These are phyloP conservation scores for Claviceps citrina DNA, from an alignment of 2,329 filamentous ascomycete genomes.

Conservation along the genomic window DNA sequence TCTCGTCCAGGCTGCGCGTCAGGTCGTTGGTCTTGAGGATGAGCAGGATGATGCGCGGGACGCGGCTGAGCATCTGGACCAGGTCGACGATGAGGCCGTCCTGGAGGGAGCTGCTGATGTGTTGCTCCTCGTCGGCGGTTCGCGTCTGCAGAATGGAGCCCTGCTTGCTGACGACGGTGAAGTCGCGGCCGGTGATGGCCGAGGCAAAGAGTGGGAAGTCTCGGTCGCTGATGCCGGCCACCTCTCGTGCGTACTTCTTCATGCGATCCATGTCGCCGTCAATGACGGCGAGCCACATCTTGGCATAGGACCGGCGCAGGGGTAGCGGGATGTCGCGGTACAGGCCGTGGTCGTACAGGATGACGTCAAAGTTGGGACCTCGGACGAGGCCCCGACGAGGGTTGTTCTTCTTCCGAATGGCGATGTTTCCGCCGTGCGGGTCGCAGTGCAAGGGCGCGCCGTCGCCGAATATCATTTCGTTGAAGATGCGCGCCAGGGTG, in stretches of 20 bases:
- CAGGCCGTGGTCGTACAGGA: conserved; percentile 91
- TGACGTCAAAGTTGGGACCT: conserved; percentile 74
- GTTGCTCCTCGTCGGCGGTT: conserved; percentile 63
- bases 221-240: conserved; percentile 75
- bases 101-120: conserved; percentile 69
- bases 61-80: conserved; percentile 72
- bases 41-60: conserved; percentile 80
- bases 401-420: conserved; percentile 70
- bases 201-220: conserved; percentile 92
- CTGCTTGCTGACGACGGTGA: conserved; percentile 52
- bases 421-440: conserved; percentile 90
- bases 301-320: conserved; percentile 75
- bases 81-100: conserved; percentile 81
- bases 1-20: conserved; percentile 85
- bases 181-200: conserved; percentile 91
- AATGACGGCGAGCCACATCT: conserved; percentile 93
- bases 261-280: conserved; percentile 74
- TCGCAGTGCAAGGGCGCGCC: conserved; percentile 88
- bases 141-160: conserved; percentile 42
- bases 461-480: conserved; percentile 96
- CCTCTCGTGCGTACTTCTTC: conserved; percentile 76
- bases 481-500: conserved; percentile 81
- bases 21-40: conserved; percentile 97
- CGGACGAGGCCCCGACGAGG: conserved; percentile 32
- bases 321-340: conserved; percentile 79